Percentiles rank a stretch among this genome's conserved stretches.
Conservation (phyloP, 2,329 filamentous ascomycete genomes). For the Diaporthe batatas region DNA sequence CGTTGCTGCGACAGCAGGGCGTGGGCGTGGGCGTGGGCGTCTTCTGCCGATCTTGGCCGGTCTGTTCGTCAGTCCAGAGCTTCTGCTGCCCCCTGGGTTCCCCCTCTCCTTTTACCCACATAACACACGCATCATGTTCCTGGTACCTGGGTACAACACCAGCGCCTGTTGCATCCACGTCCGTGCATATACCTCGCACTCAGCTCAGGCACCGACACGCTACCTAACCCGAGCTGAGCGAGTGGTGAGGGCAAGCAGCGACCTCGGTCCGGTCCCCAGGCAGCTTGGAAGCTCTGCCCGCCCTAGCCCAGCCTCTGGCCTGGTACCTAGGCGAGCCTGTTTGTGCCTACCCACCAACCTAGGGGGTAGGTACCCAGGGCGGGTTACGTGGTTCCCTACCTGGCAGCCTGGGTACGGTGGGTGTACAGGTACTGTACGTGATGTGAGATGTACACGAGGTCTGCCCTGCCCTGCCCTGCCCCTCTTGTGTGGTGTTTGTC, state of each 20-base stretch:
- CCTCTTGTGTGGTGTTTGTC: neutral
- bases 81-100: neutral
- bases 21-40: conserved; percentile 6
- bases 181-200: conserved; percentile 2
- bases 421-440: conserved; percentile 7
- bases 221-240: conserved; percentile 25
- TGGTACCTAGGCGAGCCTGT: conserved; percentile 4
- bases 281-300: conserved; percentile 27
- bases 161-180: neutral
- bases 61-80: conserved; percentile 14
- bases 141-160: conserved; percentile 14
- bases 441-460: neutral
- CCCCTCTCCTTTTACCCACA: conserved; percentile 17
- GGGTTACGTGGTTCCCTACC: neutral
- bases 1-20: conserved; percentile 4
- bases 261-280: conserved; percentile 12
- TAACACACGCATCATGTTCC: neutral
- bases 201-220: neutral
- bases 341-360: neutral
- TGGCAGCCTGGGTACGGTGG: too few relatives aligned
- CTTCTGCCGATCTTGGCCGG: conserved; percentile 31
- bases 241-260: conserved; percentile 28
- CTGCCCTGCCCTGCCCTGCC: neutral
- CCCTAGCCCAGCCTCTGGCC: conserved; percentile 12
- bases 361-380: too few relatives aligned